Percentiles rank a stretch among this genome's conserved stretches.
These are phyloP conservation scores for Paratinospora sagittata DNA, from an alignment of 164 flowering plant genomes.

Conservation along the genomic window DNA sequence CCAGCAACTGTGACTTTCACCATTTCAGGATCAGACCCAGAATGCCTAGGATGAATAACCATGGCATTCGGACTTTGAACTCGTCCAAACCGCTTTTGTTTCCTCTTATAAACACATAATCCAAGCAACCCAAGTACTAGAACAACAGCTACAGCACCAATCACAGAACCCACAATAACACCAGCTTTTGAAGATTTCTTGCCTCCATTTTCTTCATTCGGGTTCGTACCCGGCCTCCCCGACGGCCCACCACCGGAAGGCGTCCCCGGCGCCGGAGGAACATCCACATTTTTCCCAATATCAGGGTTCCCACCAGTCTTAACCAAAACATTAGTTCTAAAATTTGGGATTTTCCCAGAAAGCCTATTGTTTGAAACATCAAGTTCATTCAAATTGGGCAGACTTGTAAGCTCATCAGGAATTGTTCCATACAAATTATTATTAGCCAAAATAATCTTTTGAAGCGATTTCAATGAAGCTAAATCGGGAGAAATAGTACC, in stretches of 20 bases:
- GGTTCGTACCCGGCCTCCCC: slow-evolving; percentile 7
- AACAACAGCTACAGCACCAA: slow-evolving; percentile 31
- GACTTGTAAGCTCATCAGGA: slow-evolving; percentile 48
- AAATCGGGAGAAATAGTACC: slow-evolving; percentile 70
- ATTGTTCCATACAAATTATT: slow-evolving; percentile 65
- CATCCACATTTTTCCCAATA: slow-evolving; percentile 37
- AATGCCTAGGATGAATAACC: slow-evolving; percentile 60
- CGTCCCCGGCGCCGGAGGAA: slow-evolving; percentile 22
- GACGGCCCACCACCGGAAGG: slow-evolving; percentile 18
- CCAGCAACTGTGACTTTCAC: slow-evolving; percentile 61
- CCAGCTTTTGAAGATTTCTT: slow-evolving; percentile 25
- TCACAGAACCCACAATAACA: slow-evolving; percentile 36
- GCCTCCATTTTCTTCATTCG: background rate
- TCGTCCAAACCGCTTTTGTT: slow-evolving; percentile 28
- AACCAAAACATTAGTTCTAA: slow-evolving; percentile 34
- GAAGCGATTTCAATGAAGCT: slow-evolving; percentile 33
- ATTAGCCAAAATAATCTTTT: slow-evolving; percentile 41
- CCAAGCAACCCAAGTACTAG: slow-evolving; percentile 23
- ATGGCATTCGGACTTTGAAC: slow-evolving; percentile 49
- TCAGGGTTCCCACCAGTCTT: slow-evolving; percentile 40
- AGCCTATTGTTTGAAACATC: slow-evolving; percentile 68
- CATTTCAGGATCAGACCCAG: slow-evolving; percentile 50
- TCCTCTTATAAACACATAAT: slow-evolving; percentile 37
- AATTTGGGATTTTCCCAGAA: slow-evolving; percentile 54
- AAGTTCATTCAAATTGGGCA: slow-evolving; percentile 36